Percentiles rank a stretch among this genome's conserved stretches.
phyloP scores from a whole-genome alignment of 148 eudicot genomes.

The Euryodendron excelsum region DNA sequence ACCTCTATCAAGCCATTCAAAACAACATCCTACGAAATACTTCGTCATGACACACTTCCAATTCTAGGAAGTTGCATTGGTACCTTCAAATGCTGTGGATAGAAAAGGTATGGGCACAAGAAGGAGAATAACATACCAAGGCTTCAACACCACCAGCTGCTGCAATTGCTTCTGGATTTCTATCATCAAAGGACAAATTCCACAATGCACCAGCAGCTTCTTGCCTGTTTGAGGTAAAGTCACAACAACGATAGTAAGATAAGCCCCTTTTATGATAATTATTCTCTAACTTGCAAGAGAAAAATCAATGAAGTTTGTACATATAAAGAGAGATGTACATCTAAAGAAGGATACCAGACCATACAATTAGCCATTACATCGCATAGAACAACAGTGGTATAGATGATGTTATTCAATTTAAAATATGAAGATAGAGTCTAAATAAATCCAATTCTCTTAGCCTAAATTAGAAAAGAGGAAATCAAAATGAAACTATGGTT shows the following conservation, averaged over 20 bases:
- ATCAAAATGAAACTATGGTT: background rate
- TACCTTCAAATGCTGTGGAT: background rate
- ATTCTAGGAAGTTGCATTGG: background rate
- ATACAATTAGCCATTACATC: background rate
- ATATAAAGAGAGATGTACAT: background rate
- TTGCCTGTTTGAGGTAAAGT: constrained; percentile 55
- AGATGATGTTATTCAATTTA: background rate
- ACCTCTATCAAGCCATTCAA: background rate
- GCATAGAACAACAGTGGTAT: background rate
- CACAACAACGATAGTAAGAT: background rate
- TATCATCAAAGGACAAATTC: constrained; percentile 96
- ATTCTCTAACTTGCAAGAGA: background rate
- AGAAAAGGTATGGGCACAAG: background rate
- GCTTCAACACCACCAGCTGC: constrained; percentile 97
- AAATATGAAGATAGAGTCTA: background rate
- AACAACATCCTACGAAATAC: background rate
- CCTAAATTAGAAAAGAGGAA: background rate
- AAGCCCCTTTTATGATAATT: background rate
- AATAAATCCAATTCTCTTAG: background rate
- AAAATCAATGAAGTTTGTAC: background rate
- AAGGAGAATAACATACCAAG: constrained; percentile 54
- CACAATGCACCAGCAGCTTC: constrained; percentile 99
- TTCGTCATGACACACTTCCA: background rate
- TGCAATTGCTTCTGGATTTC: constrained; percentile 94
- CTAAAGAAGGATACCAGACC: background rate